Conservation (phyloP, 306 rosid species). For the Quercus glauca region DNA sequence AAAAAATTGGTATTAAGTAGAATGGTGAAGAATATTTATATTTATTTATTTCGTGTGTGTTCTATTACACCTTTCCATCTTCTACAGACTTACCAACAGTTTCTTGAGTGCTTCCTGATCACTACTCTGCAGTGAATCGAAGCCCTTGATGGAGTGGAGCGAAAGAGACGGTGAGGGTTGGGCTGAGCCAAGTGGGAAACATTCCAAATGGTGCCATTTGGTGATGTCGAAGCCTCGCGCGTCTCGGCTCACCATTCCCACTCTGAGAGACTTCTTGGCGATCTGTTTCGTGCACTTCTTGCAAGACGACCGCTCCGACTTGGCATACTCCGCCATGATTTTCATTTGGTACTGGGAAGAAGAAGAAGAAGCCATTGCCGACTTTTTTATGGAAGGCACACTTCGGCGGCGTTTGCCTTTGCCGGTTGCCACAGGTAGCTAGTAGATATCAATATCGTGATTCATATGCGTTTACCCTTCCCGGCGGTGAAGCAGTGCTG, state of each 20-base stretch:
- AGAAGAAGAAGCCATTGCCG: constrained; percentile 42
- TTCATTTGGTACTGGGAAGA: constrained; percentile 19
- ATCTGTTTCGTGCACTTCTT: constrained; percentile 53
- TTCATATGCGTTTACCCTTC: too few species aligned
- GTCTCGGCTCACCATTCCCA: constrained; percentile 50
- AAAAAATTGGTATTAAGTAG: background rate
- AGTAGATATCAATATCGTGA: too few species aligned
- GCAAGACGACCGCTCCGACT: constrained; percentile 61
- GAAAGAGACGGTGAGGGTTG: constrained; percentile 1
- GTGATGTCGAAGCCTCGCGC: constrained; percentile 32
- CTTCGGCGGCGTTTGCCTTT: too few species aligned
- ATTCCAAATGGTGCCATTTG: constrained; percentile 67
- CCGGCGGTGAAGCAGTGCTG: too few species aligned
- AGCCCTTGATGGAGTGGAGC: constrained; percentile 45
- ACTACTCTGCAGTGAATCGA: constrained; percentile 48
- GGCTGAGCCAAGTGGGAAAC: constrained; percentile 41
- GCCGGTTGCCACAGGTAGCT: too few species aligned
- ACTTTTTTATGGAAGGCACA: background rate
- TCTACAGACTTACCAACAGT: constrained; percentile 38
- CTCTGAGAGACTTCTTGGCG: constrained; percentile 36
- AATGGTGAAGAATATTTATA: background rate
- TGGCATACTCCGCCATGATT: constrained; percentile 55
- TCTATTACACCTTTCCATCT: constrained; percentile 21
- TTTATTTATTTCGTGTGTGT: too few species aligned
- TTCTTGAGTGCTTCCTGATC: constrained; percentile 73